These are phyloP conservation scores for Nemophila menziesii DNA, from an alignment of 257 asterid species.

Conservation along the genomic window DNA sequence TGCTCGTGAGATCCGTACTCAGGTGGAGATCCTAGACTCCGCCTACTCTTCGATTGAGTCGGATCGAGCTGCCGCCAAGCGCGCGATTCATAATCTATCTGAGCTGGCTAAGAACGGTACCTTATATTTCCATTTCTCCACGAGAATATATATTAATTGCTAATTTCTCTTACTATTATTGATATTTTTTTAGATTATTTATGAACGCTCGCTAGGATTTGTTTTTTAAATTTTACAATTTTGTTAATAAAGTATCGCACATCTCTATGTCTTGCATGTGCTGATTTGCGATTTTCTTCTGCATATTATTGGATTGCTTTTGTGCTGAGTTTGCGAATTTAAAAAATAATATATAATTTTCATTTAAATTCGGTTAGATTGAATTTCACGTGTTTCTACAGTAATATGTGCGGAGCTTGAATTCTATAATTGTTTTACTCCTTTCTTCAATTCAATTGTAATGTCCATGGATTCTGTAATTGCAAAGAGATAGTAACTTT, in stretches of 20 bases:
- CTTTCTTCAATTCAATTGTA: background rate
- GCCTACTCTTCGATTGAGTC: conserved; percentile 22
- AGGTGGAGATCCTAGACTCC: conserved; percentile 26
- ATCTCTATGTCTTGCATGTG: background rate
- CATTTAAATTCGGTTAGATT: conserved; percentile 3
- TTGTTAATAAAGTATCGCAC: background rate
- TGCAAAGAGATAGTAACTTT: background rate
- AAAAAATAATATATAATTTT: background rate
- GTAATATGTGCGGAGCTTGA: background rate
- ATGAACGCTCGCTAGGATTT: no score
- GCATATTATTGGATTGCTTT: background rate
- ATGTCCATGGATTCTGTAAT: conserved; percentile 1
- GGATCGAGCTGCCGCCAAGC: conserved; percentile 33
- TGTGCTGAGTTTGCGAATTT: background rate
- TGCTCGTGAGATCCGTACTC: conserved; percentile 20
- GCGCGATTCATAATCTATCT: conserved; percentile 30
- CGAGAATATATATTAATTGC: no score
- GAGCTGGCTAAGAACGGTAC: conserved; percentile 37
- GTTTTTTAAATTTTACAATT: no score
- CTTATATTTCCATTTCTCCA: no score
- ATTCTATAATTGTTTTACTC: background rate
- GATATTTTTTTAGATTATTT: no score
- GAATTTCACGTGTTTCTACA: background rate
- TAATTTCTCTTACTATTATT: no score
- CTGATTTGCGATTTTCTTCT: no score